Conservation (phyloP, 495 filamentous ascomycete species). For the Rhypophila decipiens region DNA sequence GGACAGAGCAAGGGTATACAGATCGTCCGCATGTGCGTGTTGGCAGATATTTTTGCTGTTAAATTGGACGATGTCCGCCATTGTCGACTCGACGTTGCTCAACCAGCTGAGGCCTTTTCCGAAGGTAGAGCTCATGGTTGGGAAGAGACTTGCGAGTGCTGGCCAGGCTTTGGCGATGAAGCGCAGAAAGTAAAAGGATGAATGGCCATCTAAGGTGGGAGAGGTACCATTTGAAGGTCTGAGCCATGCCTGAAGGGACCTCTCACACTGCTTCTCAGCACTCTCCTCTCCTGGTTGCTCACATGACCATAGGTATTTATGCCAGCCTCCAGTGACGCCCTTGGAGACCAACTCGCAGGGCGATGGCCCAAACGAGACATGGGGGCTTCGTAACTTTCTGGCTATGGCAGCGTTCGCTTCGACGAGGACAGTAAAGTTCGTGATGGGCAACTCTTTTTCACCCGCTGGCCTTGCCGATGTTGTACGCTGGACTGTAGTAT, state of each 20-base stretch:
- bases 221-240: background rate
- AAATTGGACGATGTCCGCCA: constrained; percentile 7
- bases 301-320: constrained; percentile 12
- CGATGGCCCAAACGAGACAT: constrained; percentile 13
- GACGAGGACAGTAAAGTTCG: constrained; percentile 18
- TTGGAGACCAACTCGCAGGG: constrained; percentile 3
- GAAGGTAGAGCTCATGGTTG: constrained; percentile 6
- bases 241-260: constrained; percentile 12
- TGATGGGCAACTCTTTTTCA: constrained; percentile 1
- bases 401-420: constrained; percentile 8
- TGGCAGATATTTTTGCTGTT: constrained; percentile 9
- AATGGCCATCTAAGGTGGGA: background rate
- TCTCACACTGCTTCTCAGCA: constrained; percentile 11
- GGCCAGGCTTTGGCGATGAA: constrained; percentile 8
- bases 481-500: background rate
- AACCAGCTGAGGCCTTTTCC: constrained; percentile 8
- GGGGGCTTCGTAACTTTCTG: constrained; percentile 4
- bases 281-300: constrained; percentile 15
- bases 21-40: constrained; percentile 8
- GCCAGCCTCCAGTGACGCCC: constrained; percentile 1
- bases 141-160: constrained; percentile 7
- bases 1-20: constrained; percentile 11
- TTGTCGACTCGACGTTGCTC: constrained; percentile 9
- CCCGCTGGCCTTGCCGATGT: background rate
- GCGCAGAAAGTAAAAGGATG: constrained; percentile 4